phyloP scores from a whole-genome alignment of 140 eudicot species.

The Oenanthe javanica region DNA sequence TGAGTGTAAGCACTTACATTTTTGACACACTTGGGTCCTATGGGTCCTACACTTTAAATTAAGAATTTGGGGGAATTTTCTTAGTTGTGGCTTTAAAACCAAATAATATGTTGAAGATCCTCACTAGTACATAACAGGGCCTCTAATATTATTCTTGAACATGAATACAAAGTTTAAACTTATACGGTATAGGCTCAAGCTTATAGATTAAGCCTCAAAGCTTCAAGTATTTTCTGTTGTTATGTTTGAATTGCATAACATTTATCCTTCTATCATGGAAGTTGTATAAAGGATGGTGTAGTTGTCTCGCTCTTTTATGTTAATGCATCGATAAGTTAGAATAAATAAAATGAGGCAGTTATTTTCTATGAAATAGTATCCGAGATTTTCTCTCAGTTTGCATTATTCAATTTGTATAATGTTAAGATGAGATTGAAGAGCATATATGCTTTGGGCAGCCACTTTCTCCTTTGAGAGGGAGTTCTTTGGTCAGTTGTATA shows the following conservation, averaged over 20 bases:
- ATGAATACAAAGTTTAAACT: background rate
- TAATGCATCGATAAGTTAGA: background rate
- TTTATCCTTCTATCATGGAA: background rate
- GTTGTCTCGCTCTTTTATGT: background rate
- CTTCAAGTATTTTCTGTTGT: background rate
- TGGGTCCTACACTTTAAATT: background rate
- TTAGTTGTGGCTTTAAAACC: background rate
- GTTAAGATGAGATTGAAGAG: background rate
- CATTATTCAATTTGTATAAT: background rate
- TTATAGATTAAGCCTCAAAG: background rate
- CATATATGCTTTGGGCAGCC: background rate
- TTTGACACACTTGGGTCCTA: background rate
- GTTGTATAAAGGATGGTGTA: background rate
- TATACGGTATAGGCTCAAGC: background rate
- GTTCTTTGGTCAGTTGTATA: background rate
- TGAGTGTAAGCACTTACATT: background rate
- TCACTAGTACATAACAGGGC: background rate
- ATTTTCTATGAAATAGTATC: background rate
- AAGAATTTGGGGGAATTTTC: background rate
- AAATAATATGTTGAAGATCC: background rate
- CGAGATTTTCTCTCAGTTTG: background rate
- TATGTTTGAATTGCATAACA: background rate
- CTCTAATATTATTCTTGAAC: background rate
- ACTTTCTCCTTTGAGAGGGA: background rate
- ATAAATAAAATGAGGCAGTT: background rate